phyloP scores from a whole-genome alignment of 1,284 basidiomycete species.

The Vanrija pseudolonga region DNA sequence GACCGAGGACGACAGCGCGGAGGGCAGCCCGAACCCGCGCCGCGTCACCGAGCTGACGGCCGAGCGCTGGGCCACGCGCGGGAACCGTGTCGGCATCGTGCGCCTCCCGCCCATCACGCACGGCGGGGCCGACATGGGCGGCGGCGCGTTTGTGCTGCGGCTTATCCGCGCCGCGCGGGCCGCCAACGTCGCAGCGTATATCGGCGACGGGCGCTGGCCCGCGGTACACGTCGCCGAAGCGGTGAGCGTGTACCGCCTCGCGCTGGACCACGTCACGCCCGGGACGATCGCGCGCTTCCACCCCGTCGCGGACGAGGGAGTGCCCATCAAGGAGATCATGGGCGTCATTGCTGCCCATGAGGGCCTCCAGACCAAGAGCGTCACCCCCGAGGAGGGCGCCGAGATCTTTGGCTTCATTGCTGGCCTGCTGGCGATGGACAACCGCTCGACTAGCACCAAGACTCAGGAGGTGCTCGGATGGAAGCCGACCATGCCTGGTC shows the following conservation, averaged over 20 bases:
- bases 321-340: too few species aligned
- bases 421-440: neutral
- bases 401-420: neutral
- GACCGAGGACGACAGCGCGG: neutral
- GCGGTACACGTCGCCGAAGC: too few species aligned
- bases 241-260: too few species aligned
- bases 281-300: too few species aligned
- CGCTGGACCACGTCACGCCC: too few species aligned
- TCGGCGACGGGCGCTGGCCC: too few species aligned
- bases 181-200: too few species aligned
- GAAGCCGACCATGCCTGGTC: neutral
- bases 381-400: neutral
- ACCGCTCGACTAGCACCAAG: neutral
- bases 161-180: too few species aligned
- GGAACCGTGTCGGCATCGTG: conserved; percentile 15
- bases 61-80: neutral
- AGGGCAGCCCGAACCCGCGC: neutral
- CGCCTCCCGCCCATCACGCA: conserved; percentile 28
- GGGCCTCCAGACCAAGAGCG: neutral
- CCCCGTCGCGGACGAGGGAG: too few species aligned
- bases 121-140: conserved; percentile 4
- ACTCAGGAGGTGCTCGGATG: neutral
- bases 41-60: conserved; percentile 4
- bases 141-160: too few species aligned
- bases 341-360: too few species aligned